Base-by-base conservation (phyloP, 352 stramenopile species). In the Pythium utonaiense region DNA sequence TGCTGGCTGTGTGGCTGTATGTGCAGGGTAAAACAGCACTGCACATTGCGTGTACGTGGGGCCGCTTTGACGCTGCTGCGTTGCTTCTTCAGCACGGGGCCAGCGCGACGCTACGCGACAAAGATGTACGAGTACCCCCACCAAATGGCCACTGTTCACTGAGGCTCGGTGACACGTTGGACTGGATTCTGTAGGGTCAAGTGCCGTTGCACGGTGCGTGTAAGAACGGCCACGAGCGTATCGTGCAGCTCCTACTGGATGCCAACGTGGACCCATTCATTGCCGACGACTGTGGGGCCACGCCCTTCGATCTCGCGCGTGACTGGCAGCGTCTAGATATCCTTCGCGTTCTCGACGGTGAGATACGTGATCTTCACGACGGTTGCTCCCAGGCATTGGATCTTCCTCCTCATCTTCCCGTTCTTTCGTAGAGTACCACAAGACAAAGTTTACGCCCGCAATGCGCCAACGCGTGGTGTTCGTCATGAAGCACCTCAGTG, bases 241-340 rank as follows among this genome's bases (percentile, higher is more conserved):
- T 88, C 33, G 80, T 89, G 27, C 54, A 60, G 40, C 27, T 78
- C 1, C 66, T 80, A 4, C 60, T 89, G 5, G 25, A 63, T 31
- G 66, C 68, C 2, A 57, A 62, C 7, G 67, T 65, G 7, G 72
- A 77, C 19, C 67, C 75, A 3, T 84, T 84, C 31, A 21, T 86
- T 17, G 69, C 63, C 2, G 76, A 89, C 40, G 75, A 86, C 49
- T 73, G 70, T 31, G 76, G 74, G 10, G 66, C 68, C 3, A 83
- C 75, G 9, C 67, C 75, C 6, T 65, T 83, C 24, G 78, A 88
- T n/a, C 60, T 84, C n/a, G 75, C 75, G 7, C 67, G 70, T 50
- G 78, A 82, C 59, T 86, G 75, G 78, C 75, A 83, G 28, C 75
- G 78, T 3, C 56, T 74, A 38, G 72, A 85, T 2, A 88, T 86